Percentiles rank a stretch among this genome's conserved stretches.
Conservation (phyloP, 352 stramenopile species). For the Thalassiosira sp. region DNA sequence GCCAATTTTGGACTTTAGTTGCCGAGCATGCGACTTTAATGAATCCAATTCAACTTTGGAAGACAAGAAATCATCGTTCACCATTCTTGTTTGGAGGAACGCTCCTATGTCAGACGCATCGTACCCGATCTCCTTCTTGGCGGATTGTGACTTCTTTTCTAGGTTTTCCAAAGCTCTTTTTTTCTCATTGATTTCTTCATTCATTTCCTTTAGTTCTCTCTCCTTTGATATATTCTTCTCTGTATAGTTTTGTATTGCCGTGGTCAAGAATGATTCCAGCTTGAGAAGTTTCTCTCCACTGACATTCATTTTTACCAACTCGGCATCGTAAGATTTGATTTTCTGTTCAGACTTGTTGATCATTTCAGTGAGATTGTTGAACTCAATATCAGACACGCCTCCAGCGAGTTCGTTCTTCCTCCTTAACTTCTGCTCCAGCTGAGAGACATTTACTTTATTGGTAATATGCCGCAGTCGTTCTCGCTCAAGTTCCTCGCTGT, state of each 20-base stretch:
- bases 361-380: neutral
- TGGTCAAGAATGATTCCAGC: conserved; percentile 3
- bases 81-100: conserved; percentile 5
- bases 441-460: conserved; percentile 4
- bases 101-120: conserved; percentile 12
- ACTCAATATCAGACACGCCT: conserved; percentile 22
- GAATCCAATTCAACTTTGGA: conserved; percentile 12
- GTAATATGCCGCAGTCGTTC: conserved; percentile 9
- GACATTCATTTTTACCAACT: conserved; percentile 1
- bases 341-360: conserved; percentile 14
- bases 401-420: conserved; percentile 20
- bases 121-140: conserved; percentile 23
- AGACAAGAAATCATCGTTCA: conserved; percentile 20
- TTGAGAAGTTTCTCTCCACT: neutral
- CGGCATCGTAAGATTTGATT: conserved; percentile 5
- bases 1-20: too few relatives aligned
- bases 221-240: conserved; percentile 5
- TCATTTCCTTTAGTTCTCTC: conserved; percentile 1
- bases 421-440: conserved; percentile 13
- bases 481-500: conserved; percentile 12
- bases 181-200: conserved; percentile 16
- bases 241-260: neutral
- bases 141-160: neutral
- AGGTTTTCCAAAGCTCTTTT: neutral
- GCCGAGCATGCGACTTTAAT: too few relatives aligned